Percentiles rank a stretch among this genome's conserved stretches.
These are phyloP conservation scores for Termitomyces sp. DNA, from an alignment of 768 basidiomycete species.

Conservation along the genomic window DNA sequence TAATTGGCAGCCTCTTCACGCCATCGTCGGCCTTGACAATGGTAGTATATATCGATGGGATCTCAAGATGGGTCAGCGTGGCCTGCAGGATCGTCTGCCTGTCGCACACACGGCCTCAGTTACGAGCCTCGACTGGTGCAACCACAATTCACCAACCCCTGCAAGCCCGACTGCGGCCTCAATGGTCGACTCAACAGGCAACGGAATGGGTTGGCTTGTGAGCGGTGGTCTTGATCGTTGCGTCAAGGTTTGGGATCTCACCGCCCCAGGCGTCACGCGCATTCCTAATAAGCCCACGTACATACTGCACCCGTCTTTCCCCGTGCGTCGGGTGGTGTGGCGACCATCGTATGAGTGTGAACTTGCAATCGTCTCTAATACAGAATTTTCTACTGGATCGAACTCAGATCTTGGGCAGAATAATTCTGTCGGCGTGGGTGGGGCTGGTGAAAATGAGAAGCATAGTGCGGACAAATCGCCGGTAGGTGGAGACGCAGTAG, in stretches of 20 bases:
- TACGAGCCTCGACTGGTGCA: slow-evolving; percentile 72
- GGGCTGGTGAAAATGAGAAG: slow-evolving; percentile 6
- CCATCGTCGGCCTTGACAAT: slow-evolving; percentile 65
- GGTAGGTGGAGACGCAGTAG: slow-evolving; percentile 54
- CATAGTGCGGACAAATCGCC: slow-evolving; percentile 9
- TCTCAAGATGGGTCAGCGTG: slow-evolving; percentile 71
- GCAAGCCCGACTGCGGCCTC: slow-evolving; percentile 5
- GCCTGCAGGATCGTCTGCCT: slow-evolving; percentile 66
- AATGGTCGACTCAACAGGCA: slow-evolving; percentile 22
- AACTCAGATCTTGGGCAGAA: slow-evolving; percentile 18
- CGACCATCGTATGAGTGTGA: slow-evolving; percentile 76
- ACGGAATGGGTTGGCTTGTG: slow-evolving; percentile 67
- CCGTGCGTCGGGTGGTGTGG: slow-evolving; percentile 73
- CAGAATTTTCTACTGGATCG: slow-evolving; percentile 36
- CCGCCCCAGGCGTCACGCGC: slow-evolving; percentile 40
- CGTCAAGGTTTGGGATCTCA: slow-evolving; percentile 83
- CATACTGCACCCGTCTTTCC: slow-evolving; percentile 70
- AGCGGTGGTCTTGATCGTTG: slow-evolving; percentile 77
- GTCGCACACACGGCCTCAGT: slow-evolving; percentile 75
- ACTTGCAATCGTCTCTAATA: slow-evolving; percentile 69
- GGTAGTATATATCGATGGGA: slow-evolving; percentile 78
- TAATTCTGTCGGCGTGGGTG: slow-evolving; percentile 5
- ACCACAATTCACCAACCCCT: slow-evolving; percentile 19
- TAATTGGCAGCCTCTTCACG: slow-evolving; percentile 61
- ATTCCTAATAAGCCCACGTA: slow-evolving; percentile 66